Evolutionary conservation across 2,329 filamentous ascomycete genomes (phyloP), one percentile per base, ranked within the genome.

Genomic region (Xylaria sp.): DNA sequence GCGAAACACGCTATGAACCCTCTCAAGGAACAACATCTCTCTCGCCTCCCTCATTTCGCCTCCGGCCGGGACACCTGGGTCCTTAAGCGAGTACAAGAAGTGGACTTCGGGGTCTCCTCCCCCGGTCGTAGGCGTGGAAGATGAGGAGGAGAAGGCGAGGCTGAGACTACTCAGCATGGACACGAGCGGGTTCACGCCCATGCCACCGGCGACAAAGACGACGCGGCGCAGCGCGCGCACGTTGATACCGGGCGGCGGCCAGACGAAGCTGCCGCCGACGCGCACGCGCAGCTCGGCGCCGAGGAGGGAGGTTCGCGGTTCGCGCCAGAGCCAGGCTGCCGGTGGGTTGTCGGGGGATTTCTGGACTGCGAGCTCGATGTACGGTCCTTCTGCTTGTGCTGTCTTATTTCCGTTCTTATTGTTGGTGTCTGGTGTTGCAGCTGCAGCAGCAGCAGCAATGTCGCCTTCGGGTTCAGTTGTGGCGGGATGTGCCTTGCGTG

Each of bases 251-350:
- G 83, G 81, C 0, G 92, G 92, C 0, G 94, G 94, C 83, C 90
- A 97, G 3, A 91, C 85, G 75, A 97, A 97, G 72, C 88, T 90
- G 0, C 94, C 94, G 0, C 94, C 94, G 1, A 96, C 88, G 34
- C 93, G 87, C 34, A 97, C 89, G 0, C 80, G 81, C 14, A 97
- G 80, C 58, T 85, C 81, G 11, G 83, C 81, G 1, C 86, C 85
- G 1, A 92, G 70, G 59, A 96, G 89, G 11, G 87, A 79, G 0
- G 81, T 75, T 0, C 86, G 80, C 0, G 86, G 80, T 9, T 75
- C 72, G 54, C 82, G 85, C 91, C 92, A 97, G 4, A 97, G 85
- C 89, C 91, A 97, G 58, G 88, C 88, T 0, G 93, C 93, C 0
- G 92, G 85, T 0, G 91, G 90, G 73, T 94, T 97, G 1, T 82